Evolutionary conservation across 345 rosid species (phyloP), one percentile per base, ranked within the genome.

Genomic region (Mercurialis annua): DNA sequence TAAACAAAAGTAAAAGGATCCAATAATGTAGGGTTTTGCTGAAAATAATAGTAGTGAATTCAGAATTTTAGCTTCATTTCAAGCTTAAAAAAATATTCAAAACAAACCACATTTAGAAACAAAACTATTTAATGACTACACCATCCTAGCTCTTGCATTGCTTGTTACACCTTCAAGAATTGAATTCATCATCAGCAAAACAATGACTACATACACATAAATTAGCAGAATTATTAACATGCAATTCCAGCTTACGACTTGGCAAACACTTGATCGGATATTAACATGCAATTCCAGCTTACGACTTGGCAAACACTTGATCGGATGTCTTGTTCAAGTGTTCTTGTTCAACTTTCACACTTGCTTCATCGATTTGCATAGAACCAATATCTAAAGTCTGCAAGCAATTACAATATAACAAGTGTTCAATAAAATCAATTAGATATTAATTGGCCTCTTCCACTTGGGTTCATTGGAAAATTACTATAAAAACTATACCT

Each of bases 271-370:
- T 79, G 90, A 62, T 90, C 90, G 1, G 81, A 70, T 27, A 27
- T 48, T 21, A 38, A 4, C 24, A 10, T 5, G 24, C 36, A 24
- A 4, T 70, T 63, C 62, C 0, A 24, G 1, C 23, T 76, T 62
- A 84, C 47, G 82, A 34, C 75, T 88, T 84, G n/a, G 85, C 73
- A 59, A 76, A 80, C 57, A 66, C 62, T 74, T 79, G 90, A 62
- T 90, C 90, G 1, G 81, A 70, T 27, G 81, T 70, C 81, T 83
- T 87, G 77, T 62, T 78, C 64, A 66, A 44, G 62, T 75, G 84
- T 66, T 88, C 98, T 54, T 81, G 88, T 66, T 88, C 97, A 59
- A 78, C 73, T 77, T 88, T 90, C 74, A 85, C 75, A 67, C 71
- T 71, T 66, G 86, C 71, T 59, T 85, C 98, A 71, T 86, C 96